These are phyloP conservation scores for Microcyclospora tardicrescens DNA, from an alignment of 2,329 filamentous ascomycete species.

Conservation along the genomic window DNA sequence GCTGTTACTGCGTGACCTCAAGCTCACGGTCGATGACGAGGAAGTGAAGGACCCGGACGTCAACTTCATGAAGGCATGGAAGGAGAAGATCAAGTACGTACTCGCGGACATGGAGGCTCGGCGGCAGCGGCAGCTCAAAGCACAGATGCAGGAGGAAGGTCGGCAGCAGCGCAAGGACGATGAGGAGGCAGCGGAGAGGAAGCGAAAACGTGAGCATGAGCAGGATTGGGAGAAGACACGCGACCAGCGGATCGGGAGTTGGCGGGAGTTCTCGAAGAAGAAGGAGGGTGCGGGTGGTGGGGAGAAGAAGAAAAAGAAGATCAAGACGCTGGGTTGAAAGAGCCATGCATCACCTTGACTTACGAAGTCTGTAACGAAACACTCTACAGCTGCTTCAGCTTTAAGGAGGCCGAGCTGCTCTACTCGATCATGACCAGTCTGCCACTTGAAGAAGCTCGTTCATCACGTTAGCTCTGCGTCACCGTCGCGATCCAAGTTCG, in stretches of 20 bases:
- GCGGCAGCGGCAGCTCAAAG: slow-evolving; percentile 72
- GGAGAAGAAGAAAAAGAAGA: slow-evolving; percentile 38
- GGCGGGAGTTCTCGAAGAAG: slow-evolving; percentile 77
- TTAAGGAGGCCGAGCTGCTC: too few species aligned
- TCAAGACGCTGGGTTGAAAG: slow-evolving; percentile 38
- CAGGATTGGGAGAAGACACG: slow-evolving; percentile 90
- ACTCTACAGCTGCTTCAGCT: too few species aligned
- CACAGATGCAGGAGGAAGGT: slow-evolving; percentile 92
- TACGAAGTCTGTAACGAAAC: too few species aligned
- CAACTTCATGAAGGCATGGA: slow-evolving; percentile 74
- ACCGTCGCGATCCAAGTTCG: too few species aligned
- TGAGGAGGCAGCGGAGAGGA: slow-evolving; percentile 57
- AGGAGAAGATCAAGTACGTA: slow-evolving; percentile 77
- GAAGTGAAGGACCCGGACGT: slow-evolving; percentile 62
- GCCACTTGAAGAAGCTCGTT: too few species aligned
- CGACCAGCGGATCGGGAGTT: slow-evolving; percentile 83
- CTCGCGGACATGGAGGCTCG: slow-evolving; percentile 87
- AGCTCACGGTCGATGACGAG: slow-evolving; percentile 77
- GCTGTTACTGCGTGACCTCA: slow-evolving; percentile 85
- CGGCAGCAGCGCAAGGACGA: slow-evolving; percentile 76
- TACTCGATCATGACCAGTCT: too few species aligned
- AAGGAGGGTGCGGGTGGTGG: slow-evolving; percentile 26
- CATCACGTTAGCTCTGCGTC: too few species aligned
- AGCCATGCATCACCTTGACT: neutral
- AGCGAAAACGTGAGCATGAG: slow-evolving; percentile 66